Base-by-base conservation (phyloP, 2,329 filamentous ascomycete species). In the Eutypa lata region DNA sequence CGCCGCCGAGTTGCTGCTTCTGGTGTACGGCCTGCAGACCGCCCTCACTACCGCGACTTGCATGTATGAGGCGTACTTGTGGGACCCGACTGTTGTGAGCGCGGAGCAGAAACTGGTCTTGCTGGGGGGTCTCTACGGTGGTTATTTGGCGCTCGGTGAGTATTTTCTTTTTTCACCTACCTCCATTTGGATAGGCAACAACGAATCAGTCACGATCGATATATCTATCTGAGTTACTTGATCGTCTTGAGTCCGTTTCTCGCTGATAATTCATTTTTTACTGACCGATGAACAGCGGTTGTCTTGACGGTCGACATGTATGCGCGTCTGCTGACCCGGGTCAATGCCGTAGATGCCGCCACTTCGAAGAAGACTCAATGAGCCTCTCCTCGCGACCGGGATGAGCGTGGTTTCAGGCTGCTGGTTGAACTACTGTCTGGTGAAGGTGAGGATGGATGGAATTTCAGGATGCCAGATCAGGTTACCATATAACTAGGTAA, bases 251-350 rank as follows among this genome's bases (percentile, higher is more conserved):
- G n/a, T n/a, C n/a, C n/a, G n/a, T n/a, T n/a, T n/a, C n/a, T n/a
- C n/a, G n/a, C n/a, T n/a, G n/a, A n/a, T n/a, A n/a, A n/a, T n/a
- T n/a, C n/a, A n/a, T n/a, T n/a, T n/a, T n/a, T n/a, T n/a, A n/a
- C n/a, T n/a, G n/a, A n/a, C n/a, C n/a, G n/a, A n/a, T n/a, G n/a
- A 7, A 6, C 48, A 84, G 81, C 81, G 14, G 57, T 71, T 0
- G 13, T 81, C 1, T 71, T 84, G 65, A 77, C 74, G 10, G 58
- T 74, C 21, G 81, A 84, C 58, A 84, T 84, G 81, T 81, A 76
- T 48, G 48, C 63, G 35, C 73, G 82, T n/a, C 67, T 84, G 1
- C 61, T 80, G 8, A 66, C 59, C 7, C 75, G 81, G 8, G 65
- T 78, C 14, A 66, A 70, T 35, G 58, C 53, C 6, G 57, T 52